phyloP scores from a whole-genome alignment of 768 basidiomycete species.

The Tricholoma saponaceum region DNA sequence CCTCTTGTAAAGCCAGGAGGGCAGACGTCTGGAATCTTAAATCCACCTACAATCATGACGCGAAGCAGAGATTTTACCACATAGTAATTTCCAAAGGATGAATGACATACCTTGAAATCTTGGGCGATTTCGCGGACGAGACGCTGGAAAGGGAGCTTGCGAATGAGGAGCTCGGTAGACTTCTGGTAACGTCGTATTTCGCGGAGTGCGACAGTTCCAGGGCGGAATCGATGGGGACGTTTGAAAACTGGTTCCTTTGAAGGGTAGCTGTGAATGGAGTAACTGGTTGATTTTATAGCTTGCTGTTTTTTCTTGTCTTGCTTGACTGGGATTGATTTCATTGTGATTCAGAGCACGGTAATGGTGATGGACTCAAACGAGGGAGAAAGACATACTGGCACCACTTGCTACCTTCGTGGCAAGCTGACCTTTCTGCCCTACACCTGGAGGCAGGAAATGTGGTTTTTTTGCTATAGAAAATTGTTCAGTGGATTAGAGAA shows the following conservation, averaged over 20 bases:
- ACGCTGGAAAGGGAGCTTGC: constrained; percentile 88
- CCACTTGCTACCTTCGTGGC: background rate
- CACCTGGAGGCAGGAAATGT: background rate
- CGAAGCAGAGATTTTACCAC: background rate
- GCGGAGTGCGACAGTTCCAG: constrained; percentile 85
- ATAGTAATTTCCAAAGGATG: background rate
- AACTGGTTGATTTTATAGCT: background rate
- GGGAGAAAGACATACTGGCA: background rate
- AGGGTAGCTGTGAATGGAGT: too few relatives aligned
- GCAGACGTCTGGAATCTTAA: constrained; percentile 89
- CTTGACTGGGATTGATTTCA: background rate
- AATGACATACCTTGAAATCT: constrained; percentile 69
- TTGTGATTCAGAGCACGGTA: background rate
- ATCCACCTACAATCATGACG: constrained; percentile 45
- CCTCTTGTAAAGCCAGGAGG: constrained; percentile 83
- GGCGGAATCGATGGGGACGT: constrained; percentile 14
- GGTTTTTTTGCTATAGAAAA: background rate
- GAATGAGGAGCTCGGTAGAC: constrained; percentile 81
- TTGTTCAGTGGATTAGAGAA: background rate
- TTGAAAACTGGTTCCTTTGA: background rate
- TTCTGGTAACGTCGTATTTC: constrained; percentile 89
- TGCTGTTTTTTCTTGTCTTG: background rate
- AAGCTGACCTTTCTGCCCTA: background rate
- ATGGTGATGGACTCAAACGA: background rate
- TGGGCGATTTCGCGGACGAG: constrained; percentile 88